Evolutionary conservation across 192 early-diverging fungal genomes (phyloP).

Genomic region (Entrophospora sp.): DNA sequence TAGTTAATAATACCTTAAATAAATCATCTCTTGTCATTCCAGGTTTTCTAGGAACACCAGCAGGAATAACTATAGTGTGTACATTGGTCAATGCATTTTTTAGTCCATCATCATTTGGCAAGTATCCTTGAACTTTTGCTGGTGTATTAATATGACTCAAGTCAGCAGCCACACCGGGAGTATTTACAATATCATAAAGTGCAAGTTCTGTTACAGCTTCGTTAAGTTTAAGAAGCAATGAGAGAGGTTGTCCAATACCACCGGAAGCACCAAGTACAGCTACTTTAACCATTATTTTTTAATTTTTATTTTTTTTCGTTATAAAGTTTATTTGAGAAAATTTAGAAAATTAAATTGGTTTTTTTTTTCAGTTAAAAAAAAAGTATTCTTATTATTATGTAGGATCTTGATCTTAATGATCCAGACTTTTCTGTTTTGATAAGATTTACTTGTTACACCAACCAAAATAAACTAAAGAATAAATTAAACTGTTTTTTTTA

Average conservation of each 20-base stretch:
- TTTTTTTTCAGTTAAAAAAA: too few relatives aligned
- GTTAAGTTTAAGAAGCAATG: constrained; percentile 88
- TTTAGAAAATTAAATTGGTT: too few relatives aligned
- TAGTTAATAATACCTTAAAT: too few relatives aligned
- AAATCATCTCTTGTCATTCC: constrained; percentile 98
- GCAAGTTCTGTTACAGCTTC: constrained; percentile 73
- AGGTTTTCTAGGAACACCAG: constrained; percentile 96
- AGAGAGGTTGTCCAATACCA: constrained; percentile 96
- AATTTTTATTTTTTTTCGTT: too few relatives aligned
- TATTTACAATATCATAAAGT: constrained; percentile 93
- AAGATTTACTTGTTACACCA: too few relatives aligned
- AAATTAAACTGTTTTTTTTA: too few relatives aligned
- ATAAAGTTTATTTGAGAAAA: too few relatives aligned
- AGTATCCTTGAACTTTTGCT: constrained; percentile 69
- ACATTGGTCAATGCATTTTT: constrained; percentile 62
- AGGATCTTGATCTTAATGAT: too few relatives aligned
- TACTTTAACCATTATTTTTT: constrained; percentile 31
- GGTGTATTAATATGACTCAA: constrained; percentile 86
- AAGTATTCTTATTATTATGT: too few relatives aligned
- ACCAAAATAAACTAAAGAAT: too few relatives aligned
- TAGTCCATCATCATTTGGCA: constrained; percentile 61
- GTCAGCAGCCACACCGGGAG: constrained; percentile 94
- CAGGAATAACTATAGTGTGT: constrained; percentile 87
- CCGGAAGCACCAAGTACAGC: constrained; percentile 73
- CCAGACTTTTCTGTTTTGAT: too few relatives aligned